These are phyloP conservation scores for Coemansia guatemalensis DNA, from an alignment of 192 early-diverging fungal species.

Conservation along the genomic window DNA sequence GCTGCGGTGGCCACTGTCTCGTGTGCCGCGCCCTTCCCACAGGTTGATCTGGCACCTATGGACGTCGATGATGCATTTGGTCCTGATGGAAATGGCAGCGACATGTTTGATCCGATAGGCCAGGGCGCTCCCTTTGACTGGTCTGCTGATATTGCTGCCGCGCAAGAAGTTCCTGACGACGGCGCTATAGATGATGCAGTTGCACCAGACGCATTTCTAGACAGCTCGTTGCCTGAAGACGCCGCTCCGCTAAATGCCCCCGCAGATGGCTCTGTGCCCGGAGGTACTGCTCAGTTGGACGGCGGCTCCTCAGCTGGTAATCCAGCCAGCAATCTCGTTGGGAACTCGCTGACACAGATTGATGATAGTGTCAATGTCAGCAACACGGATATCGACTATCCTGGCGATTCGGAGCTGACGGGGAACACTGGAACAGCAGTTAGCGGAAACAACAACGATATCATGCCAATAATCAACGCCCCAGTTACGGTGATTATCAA, in stretches of 20 bases:
- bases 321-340: conserved; percentile 28
- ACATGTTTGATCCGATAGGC: no score
- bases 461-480: conserved; percentile 52
- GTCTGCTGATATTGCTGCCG: neutral
- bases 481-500: conserved; percentile 51
- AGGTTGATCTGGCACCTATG: conserved; percentile 10
- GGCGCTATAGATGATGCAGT: neutral
- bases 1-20: conserved; percentile 10
- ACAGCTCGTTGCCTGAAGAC: neutral
- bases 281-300: conserved; percentile 3
- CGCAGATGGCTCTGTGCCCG: neutral
- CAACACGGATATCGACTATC: conserved; percentile 29
- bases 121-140: no score
- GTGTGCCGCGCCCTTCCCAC: conserved; percentile 12
- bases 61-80: neutral
- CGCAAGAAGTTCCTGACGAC: neutral
- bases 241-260: neutral
- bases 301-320: neutral
- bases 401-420: conserved; percentile 37
- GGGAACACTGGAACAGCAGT: conserved; percentile 47
- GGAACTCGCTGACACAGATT: conserved; percentile 37
- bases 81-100: no score
- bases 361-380: conserved; percentile 36
- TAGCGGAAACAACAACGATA: conserved; percentile 48
- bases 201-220: neutral